Conservation (phyloP, 108 stramenopile genomes). For the Nannochloropsis gaditana region DNA sequence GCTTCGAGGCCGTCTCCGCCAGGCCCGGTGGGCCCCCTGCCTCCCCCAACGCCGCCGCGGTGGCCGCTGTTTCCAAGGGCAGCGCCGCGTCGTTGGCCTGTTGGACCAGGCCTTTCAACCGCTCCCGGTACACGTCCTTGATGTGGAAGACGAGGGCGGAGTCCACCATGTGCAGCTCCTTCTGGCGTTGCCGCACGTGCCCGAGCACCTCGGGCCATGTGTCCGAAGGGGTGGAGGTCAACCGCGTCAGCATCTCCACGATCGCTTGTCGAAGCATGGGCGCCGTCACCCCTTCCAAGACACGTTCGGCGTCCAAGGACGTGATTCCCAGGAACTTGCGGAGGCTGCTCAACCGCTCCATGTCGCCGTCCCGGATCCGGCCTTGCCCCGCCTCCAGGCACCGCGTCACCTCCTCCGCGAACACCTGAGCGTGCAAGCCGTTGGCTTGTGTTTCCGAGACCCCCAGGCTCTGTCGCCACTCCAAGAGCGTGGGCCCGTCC, state of each 20-base stretch:
- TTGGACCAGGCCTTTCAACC: background rate
- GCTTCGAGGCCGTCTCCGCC: background rate
- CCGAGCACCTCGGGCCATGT: background rate
- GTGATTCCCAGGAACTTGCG: conserved; percentile 3
- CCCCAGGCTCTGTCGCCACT: background rate
- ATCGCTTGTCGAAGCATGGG: background rate
- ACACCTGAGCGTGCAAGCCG: background rate
- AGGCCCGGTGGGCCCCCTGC: background rate
- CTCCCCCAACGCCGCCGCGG: background rate
- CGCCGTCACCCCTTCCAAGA: background rate
- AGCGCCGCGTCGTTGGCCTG: background rate
- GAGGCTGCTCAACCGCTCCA: background rate
- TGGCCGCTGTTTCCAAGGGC: background rate
- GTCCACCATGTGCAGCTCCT: background rate
- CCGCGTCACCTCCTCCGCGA: background rate
- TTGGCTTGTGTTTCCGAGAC: background rate
- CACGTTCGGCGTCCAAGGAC: background rate
- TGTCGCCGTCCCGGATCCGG: background rate
- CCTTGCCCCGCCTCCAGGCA: conserved; percentile 10
- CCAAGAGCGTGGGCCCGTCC: background rate
- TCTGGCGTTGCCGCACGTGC: background rate
- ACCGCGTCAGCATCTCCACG: background rate
- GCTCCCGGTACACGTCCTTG: background rate
- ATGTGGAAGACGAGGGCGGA: conserved; percentile 17
- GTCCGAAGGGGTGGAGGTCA: background rate